Percentiles rank a stretch among this genome's conserved stretches.
Evolutionary conservation across 2,329 filamentous ascomycete genomes (phyloP).

Genomic region (Neopestalotiopsis clavispora): DNA sequence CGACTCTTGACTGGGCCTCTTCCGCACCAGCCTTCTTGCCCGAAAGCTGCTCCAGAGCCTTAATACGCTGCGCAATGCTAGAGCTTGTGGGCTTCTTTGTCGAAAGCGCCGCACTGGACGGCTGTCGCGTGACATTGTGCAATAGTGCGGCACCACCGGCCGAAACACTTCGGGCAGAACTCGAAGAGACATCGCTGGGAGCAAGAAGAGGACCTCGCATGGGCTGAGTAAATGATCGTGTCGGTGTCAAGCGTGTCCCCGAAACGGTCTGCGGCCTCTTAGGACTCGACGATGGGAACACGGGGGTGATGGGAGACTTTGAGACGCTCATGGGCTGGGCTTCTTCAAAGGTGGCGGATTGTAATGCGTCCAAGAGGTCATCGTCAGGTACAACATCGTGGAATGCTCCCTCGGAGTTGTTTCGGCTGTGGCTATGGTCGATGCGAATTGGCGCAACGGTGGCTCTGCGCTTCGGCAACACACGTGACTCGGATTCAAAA

Average conservation of each 20-base stretch:
- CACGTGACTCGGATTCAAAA: constrained; percentile 24
- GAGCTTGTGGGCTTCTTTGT: constrained; percentile 83
- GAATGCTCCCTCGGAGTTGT: constrained; percentile 42
- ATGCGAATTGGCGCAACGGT: constrained; percentile 63
- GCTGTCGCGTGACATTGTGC: constrained; percentile 59
- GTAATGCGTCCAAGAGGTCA: constrained; percentile 85
- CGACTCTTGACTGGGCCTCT: constrained; percentile 30
- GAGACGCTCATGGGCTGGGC: constrained; percentile 80
- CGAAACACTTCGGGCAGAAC: constrained; percentile 58
- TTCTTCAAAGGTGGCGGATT: constrained; percentile 80
- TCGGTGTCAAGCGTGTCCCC: constrained; percentile 34
- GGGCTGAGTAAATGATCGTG: constrained; percentile 56
- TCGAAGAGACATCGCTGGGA: constrained; percentile 51
- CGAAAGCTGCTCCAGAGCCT: constrained; percentile 83
- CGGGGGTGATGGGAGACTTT: constrained; percentile 80
- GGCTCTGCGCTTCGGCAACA: constrained; percentile 38
- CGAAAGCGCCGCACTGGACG: constrained; percentile 53
- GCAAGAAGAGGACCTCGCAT: constrained; percentile 49
- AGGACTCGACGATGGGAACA: constrained; percentile 49
- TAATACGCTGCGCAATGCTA: constrained; percentile 92
- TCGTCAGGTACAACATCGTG: constrained; percentile 64
- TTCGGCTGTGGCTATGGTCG: constrained; percentile 40
- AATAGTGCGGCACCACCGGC: constrained; percentile 59
- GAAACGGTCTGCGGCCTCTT: constrained; percentile 20
- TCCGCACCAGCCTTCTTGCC: constrained; percentile 39